Evolutionary conservation across 108 stramenopile species (phyloP).

Genomic region (Skeletonema tropicum): DNA sequence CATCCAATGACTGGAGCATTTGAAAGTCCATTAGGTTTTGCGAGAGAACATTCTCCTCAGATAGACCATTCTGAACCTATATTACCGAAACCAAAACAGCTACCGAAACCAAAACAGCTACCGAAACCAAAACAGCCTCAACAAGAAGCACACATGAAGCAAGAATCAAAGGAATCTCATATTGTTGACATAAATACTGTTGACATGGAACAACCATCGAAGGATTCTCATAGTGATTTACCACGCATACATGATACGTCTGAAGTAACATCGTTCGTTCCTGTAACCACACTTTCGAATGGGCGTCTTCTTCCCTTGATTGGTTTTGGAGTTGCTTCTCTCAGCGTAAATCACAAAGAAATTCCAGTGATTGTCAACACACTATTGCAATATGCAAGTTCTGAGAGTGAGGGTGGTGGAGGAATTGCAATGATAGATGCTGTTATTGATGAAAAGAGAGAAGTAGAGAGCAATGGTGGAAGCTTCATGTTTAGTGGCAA

Average conservation of each 20-base stretch:
- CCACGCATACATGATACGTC: conserved; percentile 14
- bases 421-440: conserved; percentile 49
- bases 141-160: background rate
- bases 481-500: conserved; percentile 3
- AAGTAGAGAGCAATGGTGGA: conserved; percentile 3
- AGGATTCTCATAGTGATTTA: background rate
- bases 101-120: no score
- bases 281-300: conserved; percentile 32
- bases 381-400: conserved; percentile 39
- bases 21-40: conserved; percentile 43
- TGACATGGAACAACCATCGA: conserved; percentile 6
- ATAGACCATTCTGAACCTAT: conserved; percentile 4
- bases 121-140: background rate
- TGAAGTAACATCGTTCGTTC: conserved; percentile 16
- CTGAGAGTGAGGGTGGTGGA: conserved; percentile 45
- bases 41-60: conserved; percentile 15
- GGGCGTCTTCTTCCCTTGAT: conserved; percentile 27
- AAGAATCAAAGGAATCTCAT: background rate
- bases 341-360: conserved; percentile 39
- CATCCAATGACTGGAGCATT: conserved; percentile 47
- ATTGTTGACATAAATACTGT: background rate
- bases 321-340: conserved; percentile 40
- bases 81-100: background rate
- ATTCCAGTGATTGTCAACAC: conserved; percentile 39
- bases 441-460: conserved; percentile 26